A percentile compares a stretch with the other conserved stretches of the same genome.
Evolutionary conservation across 2,329 filamentous ascomycete species (phyloP).

Genomic region (Aspergillus sp.): DNA sequence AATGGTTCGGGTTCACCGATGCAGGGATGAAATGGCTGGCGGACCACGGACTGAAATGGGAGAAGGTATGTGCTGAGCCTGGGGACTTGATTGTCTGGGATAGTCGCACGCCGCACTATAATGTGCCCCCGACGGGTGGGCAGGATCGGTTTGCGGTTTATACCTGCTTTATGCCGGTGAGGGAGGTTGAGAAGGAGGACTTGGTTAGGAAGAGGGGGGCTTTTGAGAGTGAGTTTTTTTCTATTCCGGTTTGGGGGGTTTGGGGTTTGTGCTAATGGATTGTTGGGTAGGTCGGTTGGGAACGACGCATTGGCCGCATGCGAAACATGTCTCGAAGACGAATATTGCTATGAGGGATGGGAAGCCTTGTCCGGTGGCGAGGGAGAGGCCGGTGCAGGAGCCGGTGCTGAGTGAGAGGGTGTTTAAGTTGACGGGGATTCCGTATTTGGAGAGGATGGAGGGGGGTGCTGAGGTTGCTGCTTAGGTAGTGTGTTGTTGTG

Average conservation of each 20-base stretch:
- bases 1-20: constrained; percentile 35
- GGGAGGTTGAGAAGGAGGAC: constrained; percentile 44
- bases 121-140: constrained; percentile 36
- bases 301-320: constrained; percentile 46
- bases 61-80: constrained; percentile 46
- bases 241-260: background rate
- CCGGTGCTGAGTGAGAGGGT: constrained; percentile 44
- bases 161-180: constrained; percentile 46
- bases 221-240: constrained; percentile 32
- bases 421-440: constrained; percentile 52
- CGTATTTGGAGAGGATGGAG: constrained; percentile 33
- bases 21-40: constrained; percentile 37
- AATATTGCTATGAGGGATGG: constrained; percentile 26
- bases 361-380: constrained; percentile 29
- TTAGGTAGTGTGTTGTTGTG: background rate
- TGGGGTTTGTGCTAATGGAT: background rate
- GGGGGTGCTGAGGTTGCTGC: background rate
- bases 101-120: constrained; percentile 43
- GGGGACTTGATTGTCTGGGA: constrained; percentile 50
- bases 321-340: constrained; percentile 22
- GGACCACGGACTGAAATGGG: constrained; percentile 30
- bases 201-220: constrained; percentile 46
- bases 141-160: constrained; percentile 40
- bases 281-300: constrained; percentile 27
- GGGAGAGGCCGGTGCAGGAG: constrained; percentile 43